Conservation (phyloP, 768 basidiomycete species). For the Kwoniella bestiolae region DNA sequence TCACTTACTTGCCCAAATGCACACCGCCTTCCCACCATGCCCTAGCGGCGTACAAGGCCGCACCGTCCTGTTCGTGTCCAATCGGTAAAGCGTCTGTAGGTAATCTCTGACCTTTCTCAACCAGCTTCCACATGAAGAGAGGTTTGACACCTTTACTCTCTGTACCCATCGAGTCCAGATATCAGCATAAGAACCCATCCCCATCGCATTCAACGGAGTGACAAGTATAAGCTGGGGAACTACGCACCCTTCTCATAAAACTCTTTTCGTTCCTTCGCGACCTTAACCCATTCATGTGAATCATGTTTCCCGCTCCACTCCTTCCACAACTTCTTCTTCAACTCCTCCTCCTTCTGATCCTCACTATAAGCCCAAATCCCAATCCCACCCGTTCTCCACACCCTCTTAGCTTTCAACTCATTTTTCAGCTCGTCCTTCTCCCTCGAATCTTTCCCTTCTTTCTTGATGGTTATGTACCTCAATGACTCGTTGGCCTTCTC, state of each 20-base stretch:
- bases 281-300: conserved; percentile 38
- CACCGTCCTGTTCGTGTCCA: conserved; percentile 45
- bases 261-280: conserved; percentile 37
- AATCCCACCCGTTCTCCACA: conserved; percentile 47
- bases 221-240: neutral
- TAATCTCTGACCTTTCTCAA: conserved; percentile 38
- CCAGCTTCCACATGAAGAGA: conserved; percentile 51
- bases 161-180: conserved; percentile 2
- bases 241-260: conserved; percentile 38
- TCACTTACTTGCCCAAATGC: conserved; percentile 52
- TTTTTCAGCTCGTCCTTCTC: conserved; percentile 38
- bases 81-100: conserved; percentile 52
- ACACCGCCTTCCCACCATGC: conserved; percentile 52
- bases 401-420: conserved; percentile 42
- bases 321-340: conserved; percentile 39
- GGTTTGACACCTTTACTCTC: conserved; percentile 49
- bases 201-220: neutral
- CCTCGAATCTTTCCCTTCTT: conserved; percentile 33
- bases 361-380: conserved; percentile 46
- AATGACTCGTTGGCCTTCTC: conserved; percentile 34
- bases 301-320: conserved; percentile 38
- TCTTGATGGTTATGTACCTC: conserved; percentile 27
- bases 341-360: conserved; percentile 29
- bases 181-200: neutral
- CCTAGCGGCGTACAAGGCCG: conserved; percentile 45